Evolutionary conservation across 441 rosid species (phyloP).

Genomic region (Daphne laureola): DNA sequence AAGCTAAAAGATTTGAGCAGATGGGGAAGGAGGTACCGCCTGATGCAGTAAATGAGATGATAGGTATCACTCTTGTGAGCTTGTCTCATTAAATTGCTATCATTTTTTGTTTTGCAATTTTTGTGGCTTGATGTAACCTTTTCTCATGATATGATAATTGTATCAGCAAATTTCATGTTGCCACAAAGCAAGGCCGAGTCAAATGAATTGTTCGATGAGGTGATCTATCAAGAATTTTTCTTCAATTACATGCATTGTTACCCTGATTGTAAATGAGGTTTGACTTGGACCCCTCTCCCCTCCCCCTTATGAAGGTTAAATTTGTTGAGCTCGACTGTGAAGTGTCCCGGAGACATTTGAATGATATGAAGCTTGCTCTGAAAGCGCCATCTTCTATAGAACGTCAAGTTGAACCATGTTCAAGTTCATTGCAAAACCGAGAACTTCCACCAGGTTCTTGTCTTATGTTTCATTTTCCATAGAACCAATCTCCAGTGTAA

Average conservation of each 20-base stretch:
- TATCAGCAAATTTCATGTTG: constrained; percentile 23
- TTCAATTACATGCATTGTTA: not conserved
- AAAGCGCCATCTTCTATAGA: constrained; percentile 9
- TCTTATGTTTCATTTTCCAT: not conserved
- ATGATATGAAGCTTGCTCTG: constrained; percentile 21
- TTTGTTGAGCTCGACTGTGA: constrained; percentile 20
- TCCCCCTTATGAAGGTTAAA: constrained; percentile 13
- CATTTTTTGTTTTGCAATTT: not conserved
- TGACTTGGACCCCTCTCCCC: not conserved
- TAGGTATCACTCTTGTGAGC: constrained; percentile 15
- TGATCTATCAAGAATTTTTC: constrained; percentile 1
- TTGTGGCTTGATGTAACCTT: not conserved
- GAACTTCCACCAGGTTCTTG: constrained; percentile 14
- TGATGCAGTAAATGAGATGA: constrained; percentile 22
- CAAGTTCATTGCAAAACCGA: constrained; percentile 7
- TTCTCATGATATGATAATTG: constrained; percentile 2
- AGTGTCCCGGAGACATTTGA: constrained; percentile 20
- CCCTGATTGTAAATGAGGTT: constrained; percentile 3
- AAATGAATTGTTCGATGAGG: constrained; percentile 27
- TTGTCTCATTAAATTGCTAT: not conserved
- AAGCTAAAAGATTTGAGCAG: constrained; percentile 23
- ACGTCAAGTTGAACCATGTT: constrained; percentile 11
- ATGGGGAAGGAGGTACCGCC: constrained; percentile 30
- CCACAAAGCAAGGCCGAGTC: constrained; percentile 21
- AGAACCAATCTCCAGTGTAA: not conserved